Percentiles rank a stretch among this genome's conserved stretches.
Conservation (phyloP, 1,139 yeast species). For the Blastobotrys arbuscula region DNA sequence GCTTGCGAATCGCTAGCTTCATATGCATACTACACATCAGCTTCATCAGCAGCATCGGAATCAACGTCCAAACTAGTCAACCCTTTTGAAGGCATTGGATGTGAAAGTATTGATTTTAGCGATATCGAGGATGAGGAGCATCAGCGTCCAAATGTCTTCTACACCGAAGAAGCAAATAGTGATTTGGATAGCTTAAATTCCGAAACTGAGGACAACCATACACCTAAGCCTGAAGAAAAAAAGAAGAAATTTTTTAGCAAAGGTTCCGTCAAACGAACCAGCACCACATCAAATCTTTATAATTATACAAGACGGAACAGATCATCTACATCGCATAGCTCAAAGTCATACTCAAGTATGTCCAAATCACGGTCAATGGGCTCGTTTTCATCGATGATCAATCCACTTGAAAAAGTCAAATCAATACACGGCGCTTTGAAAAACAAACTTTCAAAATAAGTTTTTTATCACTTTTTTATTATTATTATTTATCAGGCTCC, state of each 20-base stretch:
- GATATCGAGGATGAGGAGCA: neutral
- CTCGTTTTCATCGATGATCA: neutral
- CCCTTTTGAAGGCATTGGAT: slow-evolving; percentile 2
- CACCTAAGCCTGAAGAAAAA: neutral
- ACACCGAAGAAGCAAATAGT: neutral
- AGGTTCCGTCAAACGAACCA: neutral
- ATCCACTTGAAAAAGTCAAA: neutral
- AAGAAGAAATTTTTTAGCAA: neutral
- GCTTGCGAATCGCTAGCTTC: neutral
- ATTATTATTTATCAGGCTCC: too few relatives aligned
- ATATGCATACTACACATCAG: neutral
- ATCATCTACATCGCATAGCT: too few relatives aligned
- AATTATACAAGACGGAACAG: neutral
- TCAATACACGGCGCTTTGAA: neutral
- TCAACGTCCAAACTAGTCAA: neutral
- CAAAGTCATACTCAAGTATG: neutral
- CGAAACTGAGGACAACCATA: neutral
- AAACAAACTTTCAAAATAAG: neutral
- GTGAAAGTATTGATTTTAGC: slow-evolving; percentile 3
- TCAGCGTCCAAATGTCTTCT: neutral
- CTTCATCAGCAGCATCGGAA: neutral
- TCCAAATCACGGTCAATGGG: neutral
- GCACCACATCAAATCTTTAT: neutral
- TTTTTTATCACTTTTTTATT: too few relatives aligned
- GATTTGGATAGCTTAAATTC: neutral